Conservation (phyloP, 2,329 filamentous ascomycete genomes). For the Aspergillus spinulosporus region DNA sequence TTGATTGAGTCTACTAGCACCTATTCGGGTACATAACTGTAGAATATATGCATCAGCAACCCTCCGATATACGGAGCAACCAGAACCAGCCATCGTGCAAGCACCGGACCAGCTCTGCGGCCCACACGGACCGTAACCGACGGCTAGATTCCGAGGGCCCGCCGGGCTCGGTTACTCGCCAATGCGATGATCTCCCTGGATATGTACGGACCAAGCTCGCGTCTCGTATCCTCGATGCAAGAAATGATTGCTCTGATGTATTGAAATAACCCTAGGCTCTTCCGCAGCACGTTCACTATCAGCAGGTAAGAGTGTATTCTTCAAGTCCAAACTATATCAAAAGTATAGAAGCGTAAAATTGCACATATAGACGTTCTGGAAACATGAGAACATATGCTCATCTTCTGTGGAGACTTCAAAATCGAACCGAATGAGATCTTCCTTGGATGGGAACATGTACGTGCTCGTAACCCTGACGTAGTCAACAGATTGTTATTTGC, state of each 20-base stretch:
- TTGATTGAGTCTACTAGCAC: too few species aligned
- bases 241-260: too few species aligned
- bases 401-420: constrained; percentile 11
- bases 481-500: background rate
- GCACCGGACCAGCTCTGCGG: background rate
- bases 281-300: too few species aligned
- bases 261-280: too few species aligned
- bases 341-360: too few species aligned
- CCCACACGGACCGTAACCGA: background rate
- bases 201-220: too few species aligned
- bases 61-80: background rate
- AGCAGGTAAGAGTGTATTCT: too few species aligned
- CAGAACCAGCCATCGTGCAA: background rate
- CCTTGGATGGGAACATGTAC: constrained; percentile 8
- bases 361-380: background rate
- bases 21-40: too few species aligned
- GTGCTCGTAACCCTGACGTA: constrained; percentile 6
- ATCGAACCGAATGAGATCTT: constrained; percentile 12
- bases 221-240: too few species aligned
- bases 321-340: too few species aligned
- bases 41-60: background rate
- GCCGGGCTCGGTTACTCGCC: background rate
- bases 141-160: background rate
- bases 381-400: constrained; percentile 10
- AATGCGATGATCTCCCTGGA: background rate